Base-by-base conservation (phyloP, 306 rosid genomes). In the Phaseolus lunatus region DNA sequence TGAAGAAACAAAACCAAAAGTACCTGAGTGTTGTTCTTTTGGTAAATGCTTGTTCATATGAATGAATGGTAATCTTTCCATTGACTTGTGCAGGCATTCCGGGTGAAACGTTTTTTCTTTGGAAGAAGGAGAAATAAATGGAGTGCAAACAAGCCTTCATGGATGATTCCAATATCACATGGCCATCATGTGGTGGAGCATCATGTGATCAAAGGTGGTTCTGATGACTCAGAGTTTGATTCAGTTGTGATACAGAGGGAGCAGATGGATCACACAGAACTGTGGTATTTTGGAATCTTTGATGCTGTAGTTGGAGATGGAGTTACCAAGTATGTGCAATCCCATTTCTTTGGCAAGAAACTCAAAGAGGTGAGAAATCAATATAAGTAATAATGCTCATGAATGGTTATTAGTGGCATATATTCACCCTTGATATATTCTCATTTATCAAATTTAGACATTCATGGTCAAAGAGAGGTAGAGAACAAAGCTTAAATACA, bases 101-200 rank as follows among this genome's bases (percentile, higher is more conserved):
- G 85, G 89, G 59, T 91, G 77, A 88, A 79, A 71, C 57, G 82
- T 1, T 70, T 85, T 23, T 47, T 82, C 15, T 70, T 66, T 47
- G 82, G 81, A n/a, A 84, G 81, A 61, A 84, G 75, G 82, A 82
- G 84, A 54, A 75, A 57, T 11, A 43, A 4, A 53, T 78, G 19
- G 54, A 20, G 4, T 13, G 26, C 62, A 52, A 82, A 35, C 65
- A 87, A 86, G 58, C 82, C 86, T 9, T 86, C 94, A 64, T 90
- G 97, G 98, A 89, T 92, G 96, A 73, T 78, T 76, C 96, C 98
- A 68, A 83, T 94, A 35, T 81, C 89, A 23, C 97, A 94, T 77
- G 98, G 98, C 0, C 83, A 80, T 54, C 86, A 90, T 50, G 88
- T 85, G 15, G 80, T 85, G 12, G 79, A 83, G 54, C 84, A 72